Conservation (phyloP, 345 rosid genomes). For the Erucastrum elatum region DNA sequence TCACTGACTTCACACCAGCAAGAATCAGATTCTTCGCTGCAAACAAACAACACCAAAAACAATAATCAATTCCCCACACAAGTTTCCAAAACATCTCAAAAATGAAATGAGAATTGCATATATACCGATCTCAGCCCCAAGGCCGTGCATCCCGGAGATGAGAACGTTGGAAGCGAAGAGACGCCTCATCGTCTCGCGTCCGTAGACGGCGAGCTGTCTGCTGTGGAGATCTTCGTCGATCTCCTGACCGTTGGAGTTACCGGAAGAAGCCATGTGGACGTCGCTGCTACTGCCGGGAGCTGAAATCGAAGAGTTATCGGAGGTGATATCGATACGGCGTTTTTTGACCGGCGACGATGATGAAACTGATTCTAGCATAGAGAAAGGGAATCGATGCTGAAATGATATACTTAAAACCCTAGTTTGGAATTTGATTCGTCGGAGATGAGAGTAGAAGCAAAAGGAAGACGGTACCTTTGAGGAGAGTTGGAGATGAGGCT, state of each 20-base stretch:
- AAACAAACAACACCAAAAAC: neutral
- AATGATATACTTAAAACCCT: neutral
- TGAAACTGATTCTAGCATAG: conserved; percentile 30
- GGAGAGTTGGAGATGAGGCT: neutral
- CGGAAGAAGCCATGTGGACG: conserved; percentile 69
- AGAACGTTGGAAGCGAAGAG: conserved; percentile 90
- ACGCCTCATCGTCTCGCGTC: conserved; percentile 96
- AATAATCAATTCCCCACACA: no score
- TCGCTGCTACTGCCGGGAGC: conserved; percentile 27
- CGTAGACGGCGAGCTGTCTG: conserved; percentile 97
- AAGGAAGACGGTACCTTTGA: neutral
- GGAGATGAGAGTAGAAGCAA: neutral
- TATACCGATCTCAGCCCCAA: conserved; percentile 72
- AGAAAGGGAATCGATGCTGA: neutral
- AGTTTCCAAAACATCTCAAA: neutral
- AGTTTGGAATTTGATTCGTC: neutral
- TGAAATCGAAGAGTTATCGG: conserved; percentile 24
- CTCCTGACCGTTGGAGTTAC: conserved; percentile 61
- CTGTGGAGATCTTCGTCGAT: conserved; percentile 99
- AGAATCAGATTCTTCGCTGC: neutral
- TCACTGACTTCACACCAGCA: conserved; percentile 2
- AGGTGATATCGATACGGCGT: conserved; percentile 51
- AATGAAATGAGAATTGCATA: neutral
- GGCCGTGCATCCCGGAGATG: conserved; percentile 89
- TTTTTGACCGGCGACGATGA: conserved; percentile 55